These are phyloP conservation scores for Suhomyces xylopsoci DNA, from an alignment of 805 yeast species.

Conservation along the genomic window DNA sequence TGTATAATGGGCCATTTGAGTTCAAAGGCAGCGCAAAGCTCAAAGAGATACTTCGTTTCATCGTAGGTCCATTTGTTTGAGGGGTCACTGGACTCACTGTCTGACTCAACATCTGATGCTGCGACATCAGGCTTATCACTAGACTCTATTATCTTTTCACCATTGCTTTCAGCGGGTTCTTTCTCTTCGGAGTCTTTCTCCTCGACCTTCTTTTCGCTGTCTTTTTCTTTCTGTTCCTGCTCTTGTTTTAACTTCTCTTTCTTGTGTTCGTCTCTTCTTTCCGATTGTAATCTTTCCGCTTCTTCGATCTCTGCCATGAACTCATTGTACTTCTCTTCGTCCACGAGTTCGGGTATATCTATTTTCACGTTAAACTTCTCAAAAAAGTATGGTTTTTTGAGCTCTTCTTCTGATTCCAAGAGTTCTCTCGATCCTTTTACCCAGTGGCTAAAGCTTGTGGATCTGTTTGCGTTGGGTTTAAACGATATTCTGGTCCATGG, in stretches of 20 bases:
- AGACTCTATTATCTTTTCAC: not conserved
- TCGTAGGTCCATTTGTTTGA: slow-evolving; percentile 60
- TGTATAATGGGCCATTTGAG: slow-evolving; percentile 65
- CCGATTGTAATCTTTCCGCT: slow-evolving; percentile 13
- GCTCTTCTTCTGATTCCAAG: slow-evolving; percentile 28
- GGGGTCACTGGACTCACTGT: slow-evolving; percentile 38
- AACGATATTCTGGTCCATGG: slow-evolving; percentile 80
- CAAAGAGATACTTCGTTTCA: slow-evolving; percentile 79
- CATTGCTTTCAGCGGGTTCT: slow-evolving; percentile 1
- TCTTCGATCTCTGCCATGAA: slow-evolving; percentile 45
- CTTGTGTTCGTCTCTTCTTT: slow-evolving; percentile 11
- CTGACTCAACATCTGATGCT: slow-evolving; percentile 10
- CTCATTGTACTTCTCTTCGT: slow-evolving; percentile 55
- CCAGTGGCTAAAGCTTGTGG: slow-evolving; percentile 68
- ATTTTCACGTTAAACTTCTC: slow-evolving; percentile 69
- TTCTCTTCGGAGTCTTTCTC: not conserved
- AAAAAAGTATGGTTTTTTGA: slow-evolving; percentile 54
- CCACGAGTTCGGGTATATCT: slow-evolving; percentile 65
- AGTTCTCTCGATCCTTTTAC: slow-evolving; percentile 65
- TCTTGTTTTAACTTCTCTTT: slow-evolving; percentile 5
- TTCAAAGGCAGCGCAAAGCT: slow-evolving; percentile 58
- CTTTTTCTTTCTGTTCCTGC: slow-evolving; percentile 8
- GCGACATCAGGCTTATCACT: not conserved
- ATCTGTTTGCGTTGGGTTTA: slow-evolving; percentile 48
- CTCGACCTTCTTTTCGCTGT: slow-evolving; percentile 4